phyloP scores from a whole-genome alignment of 2,329 filamentous ascomycete genomes.

The Pseudogymnoascus sp. region DNA sequence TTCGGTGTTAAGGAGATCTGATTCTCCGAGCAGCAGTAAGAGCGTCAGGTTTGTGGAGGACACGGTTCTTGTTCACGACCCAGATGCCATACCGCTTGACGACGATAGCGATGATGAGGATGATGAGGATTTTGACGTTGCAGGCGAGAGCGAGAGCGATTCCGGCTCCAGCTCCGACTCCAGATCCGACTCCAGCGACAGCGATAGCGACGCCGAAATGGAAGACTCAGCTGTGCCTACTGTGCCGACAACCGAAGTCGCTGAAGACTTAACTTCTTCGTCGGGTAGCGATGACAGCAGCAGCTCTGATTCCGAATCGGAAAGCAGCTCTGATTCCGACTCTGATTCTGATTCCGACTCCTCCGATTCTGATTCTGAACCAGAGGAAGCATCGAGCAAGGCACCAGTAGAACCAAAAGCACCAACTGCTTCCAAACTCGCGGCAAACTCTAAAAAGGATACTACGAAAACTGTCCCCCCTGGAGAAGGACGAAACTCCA shows the following conservation, averaged over 20 bases:
- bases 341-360: conserved; percentile 24
- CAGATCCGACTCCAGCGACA: not conserved
- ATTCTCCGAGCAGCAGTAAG: conserved; percentile 19
- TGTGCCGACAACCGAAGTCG: not conserved
- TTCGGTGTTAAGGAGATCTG: conserved; percentile 14
- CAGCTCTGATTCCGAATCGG: conserved; percentile 12
- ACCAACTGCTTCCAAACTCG: not conserved
- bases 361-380: conserved; percentile 33
- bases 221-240: not conserved
- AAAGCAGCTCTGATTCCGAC: conserved; percentile 19
- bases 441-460: not conserved
- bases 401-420: not conserved
- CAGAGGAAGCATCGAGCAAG: conserved; percentile 33
- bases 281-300: conserved; percentile 15
- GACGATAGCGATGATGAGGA: conserved; percentile 19
- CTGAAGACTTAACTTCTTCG: not conserved
- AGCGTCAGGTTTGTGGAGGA: conserved; percentile 19
- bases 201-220: not conserved
- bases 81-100: conserved; percentile 23
- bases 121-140: conserved; percentile 12
- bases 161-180: not conserved
- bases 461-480: conserved; percentile 30
- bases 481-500: conserved; percentile 40
- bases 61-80: conserved; percentile 13
- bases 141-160: not conserved